Conservation (phyloP, 2,329 filamentous ascomycete species). For the Harringtonia aguacate region DNA sequence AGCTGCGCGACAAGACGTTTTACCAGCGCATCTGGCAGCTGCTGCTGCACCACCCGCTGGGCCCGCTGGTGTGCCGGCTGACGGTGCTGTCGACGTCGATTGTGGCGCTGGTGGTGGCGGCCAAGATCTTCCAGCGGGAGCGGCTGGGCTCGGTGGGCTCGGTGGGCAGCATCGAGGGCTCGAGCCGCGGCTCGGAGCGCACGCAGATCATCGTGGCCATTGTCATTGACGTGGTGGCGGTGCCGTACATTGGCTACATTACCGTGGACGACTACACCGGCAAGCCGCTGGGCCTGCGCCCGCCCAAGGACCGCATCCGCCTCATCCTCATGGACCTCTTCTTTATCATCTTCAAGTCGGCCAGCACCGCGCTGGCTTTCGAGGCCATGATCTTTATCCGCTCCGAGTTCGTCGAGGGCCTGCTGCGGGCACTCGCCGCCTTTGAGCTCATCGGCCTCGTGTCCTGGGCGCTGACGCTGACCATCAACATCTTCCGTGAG, state of each 20-base stretch:
- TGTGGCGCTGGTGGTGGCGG: slow-evolving; percentile 68
- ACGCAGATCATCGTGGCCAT: slow-evolving; percentile 82
- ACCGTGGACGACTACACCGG: slow-evolving; percentile 95
- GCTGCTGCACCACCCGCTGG: slow-evolving; percentile 70
- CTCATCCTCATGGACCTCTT: slow-evolving; percentile 86
- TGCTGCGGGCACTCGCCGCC: slow-evolving; percentile 11
- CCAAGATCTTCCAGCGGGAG: slow-evolving; percentile 58
- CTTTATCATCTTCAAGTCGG: slow-evolving; percentile 95
- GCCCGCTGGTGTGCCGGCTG: slow-evolving; percentile 74
- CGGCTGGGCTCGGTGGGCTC: slow-evolving; percentile 15
- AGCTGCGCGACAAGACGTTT: slow-evolving; percentile 13
- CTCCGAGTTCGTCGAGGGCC: slow-evolving; percentile 5
- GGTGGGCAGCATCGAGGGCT: slow-evolving; percentile 13
- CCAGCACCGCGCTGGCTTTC: slow-evolving; percentile 69
- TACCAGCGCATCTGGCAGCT: slow-evolving; percentile 53
- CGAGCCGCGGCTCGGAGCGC: slow-evolving; percentile 38
- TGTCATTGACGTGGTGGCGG: slow-evolving; percentile 75
- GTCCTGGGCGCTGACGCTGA: slow-evolving; percentile 15
- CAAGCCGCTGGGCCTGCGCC: slow-evolving; percentile 80
- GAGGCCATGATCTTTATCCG: slow-evolving; percentile 14
- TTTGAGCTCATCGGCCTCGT: slow-evolving; percentile 15
- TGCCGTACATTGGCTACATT: slow-evolving; percentile 87
- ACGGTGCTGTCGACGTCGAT: slow-evolving; percentile 76
- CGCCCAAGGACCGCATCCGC: slow-evolving; percentile 73
- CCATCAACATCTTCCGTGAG: slow-evolving; percentile 15